phyloP scores from a whole-genome alignment of 1,284 basidiomycete genomes.

The Vanrija sp. region DNA sequence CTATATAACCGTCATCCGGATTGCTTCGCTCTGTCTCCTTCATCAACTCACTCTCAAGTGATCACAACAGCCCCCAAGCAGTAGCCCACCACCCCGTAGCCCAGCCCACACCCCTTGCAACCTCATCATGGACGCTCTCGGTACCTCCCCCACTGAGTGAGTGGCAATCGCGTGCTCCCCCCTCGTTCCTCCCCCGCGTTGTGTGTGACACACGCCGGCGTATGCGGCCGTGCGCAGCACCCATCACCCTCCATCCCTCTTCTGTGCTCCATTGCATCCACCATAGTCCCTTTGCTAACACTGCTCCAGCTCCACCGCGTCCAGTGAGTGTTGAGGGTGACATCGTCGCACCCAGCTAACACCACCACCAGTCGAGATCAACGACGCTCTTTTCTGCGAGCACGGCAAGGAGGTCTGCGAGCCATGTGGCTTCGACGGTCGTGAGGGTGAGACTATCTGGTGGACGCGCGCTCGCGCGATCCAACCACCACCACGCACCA shows the following conservation, averaged over 20 bases:
- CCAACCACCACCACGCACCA: background rate
- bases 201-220: no score
- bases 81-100: background rate
- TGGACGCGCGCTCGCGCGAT: background rate
- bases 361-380: constrained; percentile 44
- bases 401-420: constrained; percentile 50
- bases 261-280: background rate
- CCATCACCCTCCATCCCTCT: background rate
- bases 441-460: constrained; percentile 18
- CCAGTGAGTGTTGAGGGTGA: constrained; percentile 6
- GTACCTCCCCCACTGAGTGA: constrained; percentile 45
- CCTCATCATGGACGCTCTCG: constrained; percentile 27
- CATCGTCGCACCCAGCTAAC: constrained; percentile 3
- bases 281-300: constrained; percentile 1
- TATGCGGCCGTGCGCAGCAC: background rate
- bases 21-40: background rate
- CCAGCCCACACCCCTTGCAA: background rate
- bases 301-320: constrained; percentile 19
- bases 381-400: constrained; percentile 51
- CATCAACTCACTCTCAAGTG: background rate
- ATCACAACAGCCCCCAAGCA: background rate
- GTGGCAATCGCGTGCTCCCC: constrained; percentile 11
- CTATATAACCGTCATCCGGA: constrained; percentile 1
- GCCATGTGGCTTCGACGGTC: constrained; percentile 21
- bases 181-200: background rate